Evolutionary conservation across 768 basidiomycete species (phyloP).

Genomic region (Trametes villosa): DNA sequence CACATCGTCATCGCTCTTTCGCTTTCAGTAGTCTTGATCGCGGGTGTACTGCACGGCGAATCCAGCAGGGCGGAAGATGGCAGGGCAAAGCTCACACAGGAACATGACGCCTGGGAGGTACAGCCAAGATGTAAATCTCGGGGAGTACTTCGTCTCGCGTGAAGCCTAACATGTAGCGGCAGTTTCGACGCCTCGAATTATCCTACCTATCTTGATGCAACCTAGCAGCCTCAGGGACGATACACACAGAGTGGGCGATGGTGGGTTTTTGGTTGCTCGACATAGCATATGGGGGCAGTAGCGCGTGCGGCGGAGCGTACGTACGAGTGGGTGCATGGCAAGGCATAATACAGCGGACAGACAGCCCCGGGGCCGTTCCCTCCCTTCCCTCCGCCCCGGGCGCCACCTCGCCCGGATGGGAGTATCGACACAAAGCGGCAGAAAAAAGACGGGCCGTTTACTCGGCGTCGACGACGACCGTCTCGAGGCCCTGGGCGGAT

Average conservation of each 20-base stretch:
- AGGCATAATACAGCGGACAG: slow-evolving; percentile 27
- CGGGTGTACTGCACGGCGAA: neutral
- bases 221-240: too few relatives aligned
- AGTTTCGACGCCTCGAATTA: too few relatives aligned
- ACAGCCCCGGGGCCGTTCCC: slow-evolving; percentile 11
- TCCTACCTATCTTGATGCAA: too few relatives aligned
- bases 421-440: slow-evolving; percentile 17
- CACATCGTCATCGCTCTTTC: slow-evolving; percentile 6
- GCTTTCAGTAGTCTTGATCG: neutral
- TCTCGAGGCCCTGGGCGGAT: slow-evolving; percentile 77
- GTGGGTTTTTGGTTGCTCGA: slow-evolving; percentile 28
- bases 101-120: too few relatives aligned
- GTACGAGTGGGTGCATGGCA: slow-evolving; percentile 30
- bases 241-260: neutral
- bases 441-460: slow-evolving; percentile 41
- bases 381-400: slow-evolving; percentile 21
- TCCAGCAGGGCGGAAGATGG: too few relatives aligned
- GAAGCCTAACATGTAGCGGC: too few relatives aligned
- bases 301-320: slow-evolving; percentile 23
- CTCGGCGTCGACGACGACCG: slow-evolving; percentile 80
- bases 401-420: slow-evolving; percentile 10
- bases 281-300: slow-evolving; percentile 34
- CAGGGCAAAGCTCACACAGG: too few relatives aligned
- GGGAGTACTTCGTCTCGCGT: too few relatives aligned
- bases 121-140: too few relatives aligned